Percentiles rank a stretch among this genome's conserved stretches.
These are phyloP conservation scores for Aspergillus clavatus DNA, from an alignment of 2,329 filamentous ascomycete genomes.

Conservation along the genomic window DNA sequence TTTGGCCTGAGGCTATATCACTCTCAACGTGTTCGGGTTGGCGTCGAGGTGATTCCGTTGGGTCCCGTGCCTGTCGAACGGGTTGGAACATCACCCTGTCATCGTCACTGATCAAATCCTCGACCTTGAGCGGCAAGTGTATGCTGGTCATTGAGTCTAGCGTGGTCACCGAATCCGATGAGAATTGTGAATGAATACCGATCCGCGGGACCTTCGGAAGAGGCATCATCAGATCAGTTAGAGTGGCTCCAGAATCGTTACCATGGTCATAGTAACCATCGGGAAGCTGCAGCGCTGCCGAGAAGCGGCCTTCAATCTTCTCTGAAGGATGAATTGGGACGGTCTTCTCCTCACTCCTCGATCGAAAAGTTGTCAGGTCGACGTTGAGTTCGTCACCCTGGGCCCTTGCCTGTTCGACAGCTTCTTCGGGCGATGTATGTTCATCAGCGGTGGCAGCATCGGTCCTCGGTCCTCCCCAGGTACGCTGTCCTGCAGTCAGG, in stretches of 20 bases:
- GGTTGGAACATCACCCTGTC: constrained; percentile 69
- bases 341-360: constrained; percentile 38
- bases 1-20: not conserved
- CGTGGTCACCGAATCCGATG: constrained; percentile 63
- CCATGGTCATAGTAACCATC: constrained; percentile 65
- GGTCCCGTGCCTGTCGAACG: constrained; percentile 44
- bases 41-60: not conserved
- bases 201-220: constrained; percentile 45
- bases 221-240: constrained; percentile 45
- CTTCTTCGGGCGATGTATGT: constrained; percentile 71
- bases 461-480: constrained; percentile 89
- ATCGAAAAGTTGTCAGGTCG: constrained; percentile 75
- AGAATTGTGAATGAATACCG: constrained; percentile 54
- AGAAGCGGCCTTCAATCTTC: constrained; percentile 72
- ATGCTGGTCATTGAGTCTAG: constrained; percentile 57
- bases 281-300: constrained; percentile 62
- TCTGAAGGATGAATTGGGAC: constrained; percentile 68
- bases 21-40: not conserved
- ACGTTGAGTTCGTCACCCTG: constrained; percentile 85
- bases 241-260: constrained; percentile 62
- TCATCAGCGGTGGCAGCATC: constrained; percentile 78
- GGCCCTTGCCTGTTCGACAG: constrained; percentile 73
- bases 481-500: constrained; percentile 87
- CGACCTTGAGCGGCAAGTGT: constrained; percentile 63
- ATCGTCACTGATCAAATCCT: constrained; percentile 73